Percentiles rank a stretch among this genome's conserved stretches.
phyloP scores from a whole-genome alignment of 2,329 filamentous ascomycete species.

The Tolypocladium amazonense region DNA sequence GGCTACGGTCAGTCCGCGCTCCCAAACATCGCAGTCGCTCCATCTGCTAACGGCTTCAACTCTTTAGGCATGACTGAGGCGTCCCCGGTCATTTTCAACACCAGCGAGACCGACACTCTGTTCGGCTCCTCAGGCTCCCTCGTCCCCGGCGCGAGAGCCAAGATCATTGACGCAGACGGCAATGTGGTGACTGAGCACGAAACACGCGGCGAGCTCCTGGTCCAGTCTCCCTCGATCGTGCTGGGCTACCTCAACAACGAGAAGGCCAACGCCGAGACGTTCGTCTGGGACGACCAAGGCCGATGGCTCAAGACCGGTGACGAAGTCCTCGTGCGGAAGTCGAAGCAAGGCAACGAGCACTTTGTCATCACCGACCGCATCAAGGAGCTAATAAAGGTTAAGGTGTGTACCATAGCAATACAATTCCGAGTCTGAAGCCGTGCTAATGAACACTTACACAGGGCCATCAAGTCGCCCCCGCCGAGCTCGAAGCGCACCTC shows the following conservation, averaged over 20 bases:
- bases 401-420: conserved; percentile 32
- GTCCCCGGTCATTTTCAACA: conserved; percentile 53
- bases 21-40: rapidly evolving
- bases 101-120: conserved; percentile 47
- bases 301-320: conserved; percentile 80
- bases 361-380: conserved; percentile 72
- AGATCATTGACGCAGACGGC: conserved; percentile 56
- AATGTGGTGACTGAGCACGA: conserved; percentile 58
- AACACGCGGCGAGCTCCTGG: conserved; percentile 68
- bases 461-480: conserved; percentile 70
- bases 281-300: conserved; percentile 53
- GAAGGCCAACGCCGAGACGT: conserved; percentile 73
- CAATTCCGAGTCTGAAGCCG: not conserved
- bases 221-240: conserved; percentile 67
- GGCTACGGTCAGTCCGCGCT: conserved; percentile 50
- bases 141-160: conserved; percentile 50
- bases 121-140: conserved; percentile 60
- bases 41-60: not conserved
- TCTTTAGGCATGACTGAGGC: conserved; percentile 61
- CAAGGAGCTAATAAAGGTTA: conserved; percentile 66
- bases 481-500: conserved; percentile 67
- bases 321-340: conserved; percentile 59
- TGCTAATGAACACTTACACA: conserved; percentile 15
- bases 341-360: conserved; percentile 63
- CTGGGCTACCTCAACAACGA: conserved; percentile 83